Evolutionary conservation across 257 asterid genomes (phyloP), one percentile per base, ranked within the genome.

Genomic region (Solanum phureja): DNA sequence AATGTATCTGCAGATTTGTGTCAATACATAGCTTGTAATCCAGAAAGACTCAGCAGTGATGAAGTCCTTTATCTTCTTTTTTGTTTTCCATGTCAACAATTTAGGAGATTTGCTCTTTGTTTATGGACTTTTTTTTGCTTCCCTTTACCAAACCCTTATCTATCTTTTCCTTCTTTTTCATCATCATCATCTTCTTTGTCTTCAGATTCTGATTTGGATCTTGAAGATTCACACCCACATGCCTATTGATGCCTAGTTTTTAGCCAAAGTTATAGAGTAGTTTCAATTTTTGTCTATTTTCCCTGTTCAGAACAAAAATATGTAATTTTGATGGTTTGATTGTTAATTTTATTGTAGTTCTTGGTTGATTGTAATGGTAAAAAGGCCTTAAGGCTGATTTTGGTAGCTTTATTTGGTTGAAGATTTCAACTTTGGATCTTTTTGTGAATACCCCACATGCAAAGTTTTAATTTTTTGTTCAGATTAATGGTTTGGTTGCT

Each of bases 1-100:
- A 92, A 89, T 91, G 86, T 93, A 12, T 96, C 99, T 52, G 99
- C 98, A 4, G 87, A 93, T 37, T 91, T 90, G 3, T 96, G 95
- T 74, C 99, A 96, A 89, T 94, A 93, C 95, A 85, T 96, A 83
- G 97, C 98, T 3, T 96, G 99, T 93, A 96, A 96, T 46, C 99
- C 99, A 0, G 98, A 96, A 89, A 91, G 92, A 75, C 92, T 96
- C 64, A 92, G 93, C 92, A 88, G 90, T 91, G 95, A 96, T 62
- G 95, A 95, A 88, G 96, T 93, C 64, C 95, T 96, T 58, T 91
- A 90, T 89, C 98, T 95, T 88, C 91, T 96, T 83, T 96, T 94
- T 89, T 93, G 95, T 88, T 91, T 94, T 91, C 99, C 99, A 38
- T 92, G 95, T 83, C 98, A 92, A 74, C 94, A 94, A 74, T 89